Conservation (phyloP, 75 land plant species). For the Pinus taeda region DNA sequence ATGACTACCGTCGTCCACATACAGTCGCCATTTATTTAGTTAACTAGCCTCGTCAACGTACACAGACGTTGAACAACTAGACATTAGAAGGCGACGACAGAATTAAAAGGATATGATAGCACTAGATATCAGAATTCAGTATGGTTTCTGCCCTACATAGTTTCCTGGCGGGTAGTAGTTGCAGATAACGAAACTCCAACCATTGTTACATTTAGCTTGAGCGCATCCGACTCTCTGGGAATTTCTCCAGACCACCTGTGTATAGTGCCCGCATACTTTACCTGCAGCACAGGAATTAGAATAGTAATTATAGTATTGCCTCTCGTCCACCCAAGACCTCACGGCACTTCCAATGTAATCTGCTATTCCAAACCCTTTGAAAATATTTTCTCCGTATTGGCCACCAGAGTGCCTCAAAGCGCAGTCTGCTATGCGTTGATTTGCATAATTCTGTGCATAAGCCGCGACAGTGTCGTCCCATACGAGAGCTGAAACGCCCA, state of each 20-base stretch:
- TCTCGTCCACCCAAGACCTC: conserved; percentile 21
- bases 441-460: conserved; percentile 72
- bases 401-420: conserved; percentile 49
- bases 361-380: conserved; percentile 43
- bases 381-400: conserved; percentile 50
- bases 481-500: conserved; percentile 41
- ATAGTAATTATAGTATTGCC: conserved; percentile 45
- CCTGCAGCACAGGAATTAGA: conserved; percentile 35
- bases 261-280: conserved; percentile 53
- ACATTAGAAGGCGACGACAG: too few relatives aligned
- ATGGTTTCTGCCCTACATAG: conserved; percentile 36
- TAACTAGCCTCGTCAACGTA: too few relatives aligned
- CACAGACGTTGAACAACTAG: too few relatives aligned
- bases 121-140: not conserved
- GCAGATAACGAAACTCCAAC: conserved; percentile 41
- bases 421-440: conserved; percentile 47
- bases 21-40: too few relatives aligned
- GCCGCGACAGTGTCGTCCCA: conserved; percentile 52
- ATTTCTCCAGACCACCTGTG: conserved; percentile 49
- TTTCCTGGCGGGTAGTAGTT: conserved; percentile 64
- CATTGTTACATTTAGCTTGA: conserved; percentile 23
- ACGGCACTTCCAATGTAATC: conserved; percentile 55
- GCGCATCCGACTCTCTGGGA: conserved; percentile 42
- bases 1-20: too few relatives aligned
- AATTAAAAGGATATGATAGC: too few relatives aligned